Percentiles rank a stretch among this genome's conserved stretches.
Conservation (phyloP, 495 filamentous ascomycete genomes). For the Oleoguttula mirabilis region DNA sequence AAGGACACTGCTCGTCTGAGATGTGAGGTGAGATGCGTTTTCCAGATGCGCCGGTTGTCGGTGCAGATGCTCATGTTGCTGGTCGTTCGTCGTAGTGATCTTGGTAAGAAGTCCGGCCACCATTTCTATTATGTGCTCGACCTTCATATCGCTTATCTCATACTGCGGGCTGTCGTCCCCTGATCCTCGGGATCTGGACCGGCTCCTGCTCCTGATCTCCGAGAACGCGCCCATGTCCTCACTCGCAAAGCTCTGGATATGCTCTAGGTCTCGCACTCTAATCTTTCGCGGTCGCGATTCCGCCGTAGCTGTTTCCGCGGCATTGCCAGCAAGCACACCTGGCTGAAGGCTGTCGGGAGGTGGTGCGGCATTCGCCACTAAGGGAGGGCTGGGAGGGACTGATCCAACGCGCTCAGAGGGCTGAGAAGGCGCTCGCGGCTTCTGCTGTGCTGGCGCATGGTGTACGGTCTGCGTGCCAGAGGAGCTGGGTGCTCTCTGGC, state of each 20-base stretch:
- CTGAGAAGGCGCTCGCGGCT: not conserved
- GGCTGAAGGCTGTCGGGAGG: not conserved
- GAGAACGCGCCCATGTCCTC: constrained; percentile 45
- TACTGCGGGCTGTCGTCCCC: constrained; percentile 50
- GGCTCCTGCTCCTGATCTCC: constrained; percentile 27
- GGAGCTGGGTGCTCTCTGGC: constrained; percentile 19
- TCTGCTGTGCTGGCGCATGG: constrained; percentile 6
- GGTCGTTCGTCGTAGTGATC: constrained; percentile 94
- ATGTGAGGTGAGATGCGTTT: constrained; percentile 52
- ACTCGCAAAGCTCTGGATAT: constrained; percentile 78
- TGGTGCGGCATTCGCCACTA: constrained; percentile 6
- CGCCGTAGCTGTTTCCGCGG: constrained; percentile 1
- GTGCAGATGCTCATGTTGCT: constrained; percentile 74
- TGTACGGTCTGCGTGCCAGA: constrained; percentile 7
- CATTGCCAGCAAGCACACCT: not conserved
- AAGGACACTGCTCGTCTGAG: constrained; percentile 77
- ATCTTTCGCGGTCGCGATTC: constrained; percentile 48
- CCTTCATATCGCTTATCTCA: constrained; percentile 97
- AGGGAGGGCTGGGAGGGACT: constrained; percentile 2
- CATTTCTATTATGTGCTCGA: constrained; percentile 98
- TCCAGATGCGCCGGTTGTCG: constrained; percentile 56
- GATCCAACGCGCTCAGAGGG: too few relatives aligned
- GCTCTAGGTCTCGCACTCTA: constrained; percentile 69
- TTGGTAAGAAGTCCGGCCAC: constrained; percentile 96
- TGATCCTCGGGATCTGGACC: constrained; percentile 30